Conservation (phyloP, 108 stramenopile species). For the Parmales sp. region DNA sequence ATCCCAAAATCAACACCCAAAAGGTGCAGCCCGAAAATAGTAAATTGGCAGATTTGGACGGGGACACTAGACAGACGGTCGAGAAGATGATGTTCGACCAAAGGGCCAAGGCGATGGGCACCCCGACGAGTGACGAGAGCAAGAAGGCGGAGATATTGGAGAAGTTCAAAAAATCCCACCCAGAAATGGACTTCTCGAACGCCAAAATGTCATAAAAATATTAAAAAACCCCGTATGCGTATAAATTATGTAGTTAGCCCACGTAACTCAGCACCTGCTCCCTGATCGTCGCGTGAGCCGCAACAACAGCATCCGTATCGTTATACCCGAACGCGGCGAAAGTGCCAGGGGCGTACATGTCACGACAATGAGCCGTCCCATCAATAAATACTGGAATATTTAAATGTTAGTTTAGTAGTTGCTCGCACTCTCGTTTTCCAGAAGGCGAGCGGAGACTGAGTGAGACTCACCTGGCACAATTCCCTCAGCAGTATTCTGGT, state of each 20-base stretch:
- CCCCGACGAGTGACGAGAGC: constrained; percentile 93
- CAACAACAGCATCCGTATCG: background rate
- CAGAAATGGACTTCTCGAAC: constrained; percentile 93
- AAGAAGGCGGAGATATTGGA: constrained; percentile 81
- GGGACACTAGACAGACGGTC: constrained; percentile 95
- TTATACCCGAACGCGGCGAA: background rate
- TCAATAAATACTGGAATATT: constrained; percentile 17
- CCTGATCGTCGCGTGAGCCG: background rate
- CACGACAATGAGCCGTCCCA: constrained; percentile 23
- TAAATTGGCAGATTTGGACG: constrained; percentile 86
- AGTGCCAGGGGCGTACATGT: constrained; percentile 19
- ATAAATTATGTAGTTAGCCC: constrained; percentile 48
- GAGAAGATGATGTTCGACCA: constrained; percentile 99
- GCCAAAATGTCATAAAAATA: constrained; percentile 71
- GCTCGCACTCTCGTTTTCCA: no score
- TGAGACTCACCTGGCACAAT: no score
- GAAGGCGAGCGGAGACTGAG: no score
- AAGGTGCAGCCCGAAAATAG: constrained; percentile 96
- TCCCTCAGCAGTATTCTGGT: background rate
- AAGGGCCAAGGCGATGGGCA: constrained; percentile 90
- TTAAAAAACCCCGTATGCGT: constrained; percentile 65
- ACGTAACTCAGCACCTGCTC: background rate
- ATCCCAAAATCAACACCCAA: constrained; percentile 86
- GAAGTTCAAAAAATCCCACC: constrained; percentile 90
- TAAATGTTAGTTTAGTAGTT: no score